A percentile compares a stretch with the other conserved stretches of the same genome.
Evolutionary conservation across 441 rosid species (phyloP).

Genomic region (Cnidoscolus chayamansa): DNA sequence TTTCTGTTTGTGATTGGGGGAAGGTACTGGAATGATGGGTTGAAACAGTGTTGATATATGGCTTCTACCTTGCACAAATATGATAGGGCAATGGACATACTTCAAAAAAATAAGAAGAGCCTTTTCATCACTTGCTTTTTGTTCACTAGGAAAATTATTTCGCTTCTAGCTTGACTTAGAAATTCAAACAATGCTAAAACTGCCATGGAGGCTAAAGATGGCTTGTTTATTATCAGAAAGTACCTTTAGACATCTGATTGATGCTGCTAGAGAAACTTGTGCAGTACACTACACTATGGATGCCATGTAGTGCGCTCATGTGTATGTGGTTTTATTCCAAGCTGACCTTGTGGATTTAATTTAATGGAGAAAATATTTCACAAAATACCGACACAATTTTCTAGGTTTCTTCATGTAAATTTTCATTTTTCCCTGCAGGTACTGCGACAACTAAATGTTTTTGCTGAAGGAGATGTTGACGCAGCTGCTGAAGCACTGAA

Average conservation of each 20-base stretch:
- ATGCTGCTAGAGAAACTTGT: neutral
- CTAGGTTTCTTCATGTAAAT: conserved; percentile 14
- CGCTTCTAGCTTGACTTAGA: neutral
- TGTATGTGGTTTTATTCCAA: neutral
- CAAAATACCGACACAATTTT: neutral
- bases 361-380: neutral
- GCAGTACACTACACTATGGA: conserved; percentile 7
- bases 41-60: neutral
- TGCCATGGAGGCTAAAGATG: neutral
- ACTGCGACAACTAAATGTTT: conserved; percentile 63
- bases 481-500: conserved; percentile 79
- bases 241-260: neutral
- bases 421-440: conserved; percentile 39
- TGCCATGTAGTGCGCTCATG: neutral
- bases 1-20: too few relatives aligned
- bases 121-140: neutral
- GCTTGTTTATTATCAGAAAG: neutral
- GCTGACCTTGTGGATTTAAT: neutral
- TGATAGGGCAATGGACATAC: neutral
- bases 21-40: neutral
- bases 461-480: conserved; percentile 59
- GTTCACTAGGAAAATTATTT: neutral
- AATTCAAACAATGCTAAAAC: neutral
- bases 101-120: neutral
- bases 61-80: neutral